A percentile compares a stretch with the other conserved stretches of the same genome.
Evolutionary conservation across 768 basidiomycete species (phyloP).

Genomic region (Steccherinum ochraceum): DNA sequence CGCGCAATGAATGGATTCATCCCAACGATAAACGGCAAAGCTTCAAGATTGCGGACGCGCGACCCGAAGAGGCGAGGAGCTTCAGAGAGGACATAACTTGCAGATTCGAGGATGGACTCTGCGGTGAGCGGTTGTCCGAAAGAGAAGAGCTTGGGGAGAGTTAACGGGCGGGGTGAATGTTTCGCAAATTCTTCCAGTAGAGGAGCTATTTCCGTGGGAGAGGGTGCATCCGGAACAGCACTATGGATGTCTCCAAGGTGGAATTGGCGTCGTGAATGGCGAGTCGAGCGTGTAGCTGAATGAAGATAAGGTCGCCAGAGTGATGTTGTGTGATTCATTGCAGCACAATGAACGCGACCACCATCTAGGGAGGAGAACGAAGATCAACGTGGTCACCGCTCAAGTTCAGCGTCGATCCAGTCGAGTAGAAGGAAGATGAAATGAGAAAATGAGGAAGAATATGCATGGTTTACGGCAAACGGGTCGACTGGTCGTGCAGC

Average conservation of each 20-base stretch:
- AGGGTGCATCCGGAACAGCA: constrained; percentile 25
- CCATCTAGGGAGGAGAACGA: no score
- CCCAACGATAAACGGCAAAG: constrained; percentile 82
- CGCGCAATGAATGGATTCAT: constrained; percentile 83
- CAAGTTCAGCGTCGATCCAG: no score
- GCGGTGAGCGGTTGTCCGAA: constrained; percentile 69
- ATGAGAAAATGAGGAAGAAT: no score
- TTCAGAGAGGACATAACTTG: constrained; percentile 65
- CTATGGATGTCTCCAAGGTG: not conserved
- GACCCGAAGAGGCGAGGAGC: constrained; percentile 72
- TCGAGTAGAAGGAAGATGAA: no score
- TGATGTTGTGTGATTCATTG: no score
- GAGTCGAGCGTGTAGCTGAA: no score
- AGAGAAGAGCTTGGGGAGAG: constrained; percentile 66
- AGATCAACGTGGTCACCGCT: no score
- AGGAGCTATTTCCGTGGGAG: constrained; percentile 46
- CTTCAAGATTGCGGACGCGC: constrained; percentile 67
- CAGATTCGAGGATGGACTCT: constrained; percentile 69
- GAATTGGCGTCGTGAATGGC: not conserved
- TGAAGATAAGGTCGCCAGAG: no score
- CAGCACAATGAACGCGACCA: no score
- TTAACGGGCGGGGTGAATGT: constrained; percentile 61
- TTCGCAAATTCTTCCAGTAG: constrained; percentile 59
- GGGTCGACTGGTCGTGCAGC: no score
- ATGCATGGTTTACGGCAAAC: no score